Percentiles rank a stretch among this genome's conserved stretches.
Evolutionary conservation across 148 eudicot species (phyloP).

Genomic region (Cornus kousa): DNA sequence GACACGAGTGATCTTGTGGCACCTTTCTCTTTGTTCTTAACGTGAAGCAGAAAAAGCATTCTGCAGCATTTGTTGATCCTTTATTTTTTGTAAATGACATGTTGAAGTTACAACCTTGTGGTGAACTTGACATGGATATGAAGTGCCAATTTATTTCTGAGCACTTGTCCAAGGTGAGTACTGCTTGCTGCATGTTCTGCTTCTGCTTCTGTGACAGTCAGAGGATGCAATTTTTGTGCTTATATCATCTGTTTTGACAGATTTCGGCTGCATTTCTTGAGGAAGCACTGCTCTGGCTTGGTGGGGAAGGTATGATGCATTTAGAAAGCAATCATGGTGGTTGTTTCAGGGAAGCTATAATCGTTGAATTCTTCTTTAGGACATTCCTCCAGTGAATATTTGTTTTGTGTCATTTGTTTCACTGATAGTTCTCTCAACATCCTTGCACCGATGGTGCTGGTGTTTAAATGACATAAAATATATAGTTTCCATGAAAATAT

Average conservation of each 20-base stretch:
- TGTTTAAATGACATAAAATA: no score
- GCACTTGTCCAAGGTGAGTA: constrained; percentile 56
- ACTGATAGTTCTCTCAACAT: neutral
- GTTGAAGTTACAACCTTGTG: constrained; percentile 63
- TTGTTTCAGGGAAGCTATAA: neutral
- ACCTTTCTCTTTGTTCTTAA: neutral
- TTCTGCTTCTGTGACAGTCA: neutral
- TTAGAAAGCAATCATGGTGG: neutral
- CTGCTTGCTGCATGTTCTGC: neutral
- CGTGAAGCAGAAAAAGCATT: neutral
- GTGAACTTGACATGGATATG: constrained; percentile 47
- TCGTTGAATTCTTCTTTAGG: neutral
- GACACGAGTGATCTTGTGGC: neutral
- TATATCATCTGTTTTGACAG: constrained; percentile 31
- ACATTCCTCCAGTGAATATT: neutral
- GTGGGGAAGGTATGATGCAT: constrained; percentile 27
- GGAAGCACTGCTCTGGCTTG: constrained; percentile 35
- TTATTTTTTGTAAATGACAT: constrained; percentile 6
- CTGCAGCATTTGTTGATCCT: neutral
- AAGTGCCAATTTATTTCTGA: constrained; percentile 68
- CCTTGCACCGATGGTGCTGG: no score
- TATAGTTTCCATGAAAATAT: no score
- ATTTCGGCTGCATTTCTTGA: constrained; percentile 43
- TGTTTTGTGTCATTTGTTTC: neutral
- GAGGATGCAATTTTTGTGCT: neutral